phyloP scores from a whole-genome alignment of 176 grass and related monocot species.

The Rhynchospora breviuscula region DNA sequence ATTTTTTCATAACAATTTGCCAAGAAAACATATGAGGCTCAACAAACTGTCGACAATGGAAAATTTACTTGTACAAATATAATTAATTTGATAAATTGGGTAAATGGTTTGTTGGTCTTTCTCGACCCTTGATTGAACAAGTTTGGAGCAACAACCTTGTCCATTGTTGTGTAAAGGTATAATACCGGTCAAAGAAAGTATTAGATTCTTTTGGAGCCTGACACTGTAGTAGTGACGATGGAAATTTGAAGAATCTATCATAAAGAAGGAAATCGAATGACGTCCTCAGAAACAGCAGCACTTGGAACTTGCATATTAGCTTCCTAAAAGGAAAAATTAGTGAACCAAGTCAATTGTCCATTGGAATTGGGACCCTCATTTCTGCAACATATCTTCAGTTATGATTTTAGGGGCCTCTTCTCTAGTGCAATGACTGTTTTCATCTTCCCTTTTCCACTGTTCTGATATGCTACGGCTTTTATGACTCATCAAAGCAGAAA shows the following conservation, averaged over 20 bases:
- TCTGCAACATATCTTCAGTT: constrained; percentile 9
- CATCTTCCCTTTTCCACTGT: background rate
- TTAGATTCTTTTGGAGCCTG: background rate
- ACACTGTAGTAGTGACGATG: background rate
- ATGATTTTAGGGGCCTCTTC: constrained; percentile 8
- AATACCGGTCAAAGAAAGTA: background rate
- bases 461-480: constrained; percentile 9
- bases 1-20: background rate
- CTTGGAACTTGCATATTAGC: background rate
- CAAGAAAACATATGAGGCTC: background rate
- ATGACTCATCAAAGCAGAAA: background rate
- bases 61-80: background rate
- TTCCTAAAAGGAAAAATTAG: background rate
- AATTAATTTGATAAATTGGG: background rate
- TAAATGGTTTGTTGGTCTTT: background rate
- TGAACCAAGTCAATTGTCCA: background rate
- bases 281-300: background rate
- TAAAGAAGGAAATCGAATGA: background rate
- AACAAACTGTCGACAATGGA: too few species aligned
- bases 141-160: background rate
- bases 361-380: constrained; percentile 4
- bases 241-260: background rate
- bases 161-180: background rate
- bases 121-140: background rate
- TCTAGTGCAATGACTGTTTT: background rate